Percentiles rank a stretch among this genome's conserved stretches.
phyloP scores from a whole-genome alignment of 1,284 basidiomycete species.

The Naganishia cerealis region DNA sequence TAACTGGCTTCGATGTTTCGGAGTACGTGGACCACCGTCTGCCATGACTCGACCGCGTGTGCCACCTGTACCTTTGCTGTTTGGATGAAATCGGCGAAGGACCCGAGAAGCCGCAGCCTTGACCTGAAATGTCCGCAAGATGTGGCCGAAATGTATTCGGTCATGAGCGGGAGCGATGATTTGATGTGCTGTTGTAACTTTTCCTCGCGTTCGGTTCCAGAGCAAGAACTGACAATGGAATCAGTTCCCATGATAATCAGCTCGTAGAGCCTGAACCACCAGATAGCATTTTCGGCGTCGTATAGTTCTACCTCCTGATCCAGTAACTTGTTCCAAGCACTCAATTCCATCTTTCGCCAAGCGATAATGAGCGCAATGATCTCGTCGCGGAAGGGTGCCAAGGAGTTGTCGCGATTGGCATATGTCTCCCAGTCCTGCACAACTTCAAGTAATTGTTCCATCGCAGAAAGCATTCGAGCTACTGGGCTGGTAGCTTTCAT shows the following conservation, averaged over 20 bases:
- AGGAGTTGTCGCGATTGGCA: slow-evolving; percentile 79
- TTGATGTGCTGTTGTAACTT: slow-evolving; percentile 63
- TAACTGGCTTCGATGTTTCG: slow-evolving; percentile 69
- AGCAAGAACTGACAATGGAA: slow-evolving; percentile 53
- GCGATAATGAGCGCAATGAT: slow-evolving; percentile 76
- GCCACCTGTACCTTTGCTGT: slow-evolving; percentile 42
- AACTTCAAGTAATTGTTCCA: slow-evolving; percentile 83
- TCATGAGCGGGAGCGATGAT: slow-evolving; percentile 73
- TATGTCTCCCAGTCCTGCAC: slow-evolving; percentile 97
- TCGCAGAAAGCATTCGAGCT: slow-evolving; percentile 75
- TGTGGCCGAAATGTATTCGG: slow-evolving; percentile 75
- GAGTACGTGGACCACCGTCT: slow-evolving; percentile 66
- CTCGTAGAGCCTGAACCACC: slow-evolving; percentile 93
- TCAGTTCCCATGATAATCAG: slow-evolving; percentile 68
- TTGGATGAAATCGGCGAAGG: slow-evolving; percentile 64
- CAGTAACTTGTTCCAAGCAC: slow-evolving; percentile 81
- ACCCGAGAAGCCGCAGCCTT: slow-evolving; percentile 69
- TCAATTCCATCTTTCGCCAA: slow-evolving; percentile 87
- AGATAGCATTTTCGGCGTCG: slow-evolving; percentile 66
- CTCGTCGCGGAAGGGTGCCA: slow-evolving; percentile 67
- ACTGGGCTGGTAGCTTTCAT: slow-evolving; percentile 72
- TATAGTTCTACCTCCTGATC: slow-evolving; percentile 69
- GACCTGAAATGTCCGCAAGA: slow-evolving; percentile 78
- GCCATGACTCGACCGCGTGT: slow-evolving; percentile 47
- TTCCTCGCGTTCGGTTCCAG: slow-evolving; percentile 44